Evolutionary conservation across 768 basidiomycete genomes (phyloP), one percentile per base, ranked within the genome.

Genomic region (Paxillus involutus): DNA sequence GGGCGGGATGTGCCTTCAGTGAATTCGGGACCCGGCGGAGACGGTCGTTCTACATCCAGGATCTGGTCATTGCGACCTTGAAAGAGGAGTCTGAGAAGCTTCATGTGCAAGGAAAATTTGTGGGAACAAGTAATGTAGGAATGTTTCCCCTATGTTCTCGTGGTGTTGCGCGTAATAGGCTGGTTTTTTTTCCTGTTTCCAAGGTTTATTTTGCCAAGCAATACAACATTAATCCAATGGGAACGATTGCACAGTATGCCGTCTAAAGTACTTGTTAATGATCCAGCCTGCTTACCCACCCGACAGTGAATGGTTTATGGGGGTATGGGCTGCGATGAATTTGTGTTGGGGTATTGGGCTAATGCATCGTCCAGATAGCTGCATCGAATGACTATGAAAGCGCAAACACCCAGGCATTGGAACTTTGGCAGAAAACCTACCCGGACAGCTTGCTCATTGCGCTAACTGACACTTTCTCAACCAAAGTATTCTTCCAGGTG

Each of bases 401-500:
- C 37, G 85, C 85, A 17, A 93, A 97, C 66, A 72, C 76, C 0
- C 72, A 75, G 11, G 92, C 94, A 1, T 76, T 98, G 66, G 79
- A 87, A 41, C 79, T 91, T 47, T 99, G 97, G 97, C 91, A 98
- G 65, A 71, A 81, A 44, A 84, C 88, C 40, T 87, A 89, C 61
- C 72, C 74, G 5, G 68, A 82, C 65, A 19, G 63, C 19, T 72
- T 84, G 29, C 80, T 88, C 50, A 81, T 92, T 53, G 93, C 94
- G 17, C 75, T 98, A 33, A 97, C 97, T 13, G 97, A 99, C 72
- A 99, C 97, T 0, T 98, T 97, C 71, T 90, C 94, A 6, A 91
- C 90, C 2, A 72, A 81, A 32, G 85, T 82, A 0, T 98, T 98
- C 73, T 94, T 93, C 76, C 79, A 83, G 73, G 94, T 82, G 65